These are phyloP conservation scores for Sabuloglossum arenarium DNA, from an alignment of 495 filamentous ascomycete species.

Conservation along the genomic window DNA sequence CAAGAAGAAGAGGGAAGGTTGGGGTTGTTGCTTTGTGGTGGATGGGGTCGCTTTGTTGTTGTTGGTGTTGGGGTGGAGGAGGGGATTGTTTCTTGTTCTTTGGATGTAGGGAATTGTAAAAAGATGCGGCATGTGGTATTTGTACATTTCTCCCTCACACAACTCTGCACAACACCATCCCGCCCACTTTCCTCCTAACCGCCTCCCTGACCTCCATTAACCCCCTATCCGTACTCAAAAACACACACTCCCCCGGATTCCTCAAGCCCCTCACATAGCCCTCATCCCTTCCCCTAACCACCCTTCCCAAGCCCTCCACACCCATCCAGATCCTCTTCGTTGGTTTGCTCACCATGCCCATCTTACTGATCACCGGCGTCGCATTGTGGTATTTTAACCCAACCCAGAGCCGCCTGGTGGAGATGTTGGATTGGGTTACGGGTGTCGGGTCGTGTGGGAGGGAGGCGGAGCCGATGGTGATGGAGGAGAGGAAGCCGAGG, in stretches of 20 bases:
- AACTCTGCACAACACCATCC: conserved; percentile 61
- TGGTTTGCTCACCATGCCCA: conserved; percentile 54
- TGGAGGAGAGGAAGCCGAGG: conserved; percentile 58
- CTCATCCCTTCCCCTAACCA: conserved; percentile 44
- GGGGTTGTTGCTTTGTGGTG: no score
- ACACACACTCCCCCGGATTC: conserved; percentile 64
- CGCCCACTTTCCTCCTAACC: conserved; percentile 64
- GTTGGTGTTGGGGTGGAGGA: not conserved
- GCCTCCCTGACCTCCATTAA: conserved; percentile 76
- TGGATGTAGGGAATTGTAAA: no score
- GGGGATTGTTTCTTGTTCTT: no score
- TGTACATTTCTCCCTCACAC: conserved; percentile 13
- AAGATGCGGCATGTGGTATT: not conserved
- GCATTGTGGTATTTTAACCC: conserved; percentile 64
- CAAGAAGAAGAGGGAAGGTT: no score
- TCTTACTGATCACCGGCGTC: conserved; percentile 59
- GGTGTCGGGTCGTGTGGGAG: conserved; percentile 38
- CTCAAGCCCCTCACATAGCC: conserved; percentile 49
- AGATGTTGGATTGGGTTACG: conserved; percentile 58
- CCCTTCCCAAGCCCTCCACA: conserved; percentile 30
- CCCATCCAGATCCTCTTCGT: conserved; percentile 49
- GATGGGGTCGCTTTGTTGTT: no score
- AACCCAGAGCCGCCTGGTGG: conserved; percentile 65
- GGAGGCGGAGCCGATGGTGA: conserved; percentile 52
- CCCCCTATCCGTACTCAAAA: conserved; percentile 57